These are phyloP conservation scores for Saccharomyces jurei DNA, from an alignment of 805 yeast species.

Conservation along the genomic window DNA sequence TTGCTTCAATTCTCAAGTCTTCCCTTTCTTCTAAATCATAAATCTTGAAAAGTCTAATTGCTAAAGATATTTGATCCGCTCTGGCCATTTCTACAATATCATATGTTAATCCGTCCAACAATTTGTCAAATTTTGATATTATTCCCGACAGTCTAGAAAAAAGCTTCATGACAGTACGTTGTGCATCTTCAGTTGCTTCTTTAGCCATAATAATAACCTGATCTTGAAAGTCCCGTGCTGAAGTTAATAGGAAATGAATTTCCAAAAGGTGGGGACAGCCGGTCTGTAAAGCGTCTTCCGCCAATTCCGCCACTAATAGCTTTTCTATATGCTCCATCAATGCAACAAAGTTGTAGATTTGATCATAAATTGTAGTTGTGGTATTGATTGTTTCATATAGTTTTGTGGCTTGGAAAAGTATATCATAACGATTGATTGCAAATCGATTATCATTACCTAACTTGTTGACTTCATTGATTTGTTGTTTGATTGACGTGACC, in stretches of 20 bases:
- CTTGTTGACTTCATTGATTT: constrained; percentile 37
- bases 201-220: constrained; percentile 53
- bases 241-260: constrained; percentile 63
- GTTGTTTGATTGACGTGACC: constrained; percentile 42
- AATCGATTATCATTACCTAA: constrained; percentile 49
- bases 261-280: constrained; percentile 47
- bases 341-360: constrained; percentile 48
- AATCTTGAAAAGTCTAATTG: constrained; percentile 65
- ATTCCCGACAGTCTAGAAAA: constrained; percentile 29
- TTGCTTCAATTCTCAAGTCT: constrained; percentile 48
- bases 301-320: constrained; percentile 41
- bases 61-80: constrained; percentile 57
- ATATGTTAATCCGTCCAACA: constrained; percentile 58
- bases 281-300: constrained; percentile 27
- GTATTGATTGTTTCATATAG: constrained; percentile 66
- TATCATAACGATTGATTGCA: constrained; percentile 57
- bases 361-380: constrained; percentile 56
- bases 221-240: constrained; percentile 71
- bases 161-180: constrained; percentile 49
- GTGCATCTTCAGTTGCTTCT: constrained; percentile 53
- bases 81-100: constrained; percentile 67
- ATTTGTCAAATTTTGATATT: constrained; percentile 51
- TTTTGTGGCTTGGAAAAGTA: constrained; percentile 57
- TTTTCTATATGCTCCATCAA: constrained; percentile 43
- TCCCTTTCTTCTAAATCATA: constrained; percentile 74